Evolutionary conservation across 345 rosid species (phyloP).

Genomic region (Aquilaria sinensis): DNA sequence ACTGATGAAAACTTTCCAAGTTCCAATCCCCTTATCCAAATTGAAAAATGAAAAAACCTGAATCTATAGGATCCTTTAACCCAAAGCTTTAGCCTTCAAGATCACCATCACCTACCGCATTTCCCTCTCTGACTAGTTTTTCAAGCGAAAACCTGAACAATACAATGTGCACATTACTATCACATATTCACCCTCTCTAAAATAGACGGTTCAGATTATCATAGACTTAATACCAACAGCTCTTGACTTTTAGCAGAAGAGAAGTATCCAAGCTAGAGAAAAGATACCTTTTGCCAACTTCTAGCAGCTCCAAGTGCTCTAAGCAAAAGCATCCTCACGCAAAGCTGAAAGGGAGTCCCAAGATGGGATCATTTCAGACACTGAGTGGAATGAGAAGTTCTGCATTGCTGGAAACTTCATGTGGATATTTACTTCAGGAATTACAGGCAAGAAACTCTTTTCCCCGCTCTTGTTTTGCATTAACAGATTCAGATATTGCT

Average conservation of each 20-base stretch:
- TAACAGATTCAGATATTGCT: no score
- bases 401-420: slow-evolving; percentile 59
- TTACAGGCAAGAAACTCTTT: slow-evolving; percentile 55
- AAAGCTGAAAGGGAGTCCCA: slow-evolving; percentile 9
- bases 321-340: slow-evolving; percentile 2
- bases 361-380: slow-evolving; percentile 70
- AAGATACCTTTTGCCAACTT: slow-evolving; percentile 14
- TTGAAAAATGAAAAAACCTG: no score
- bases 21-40: slow-evolving; percentile 43
- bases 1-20: slow-evolving; percentile 64
- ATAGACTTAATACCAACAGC: slow-evolving; percentile 20
- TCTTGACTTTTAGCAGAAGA: slow-evolving; percentile 26
- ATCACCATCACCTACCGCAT: slow-evolving; percentile 54
- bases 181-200: slow-evolving; percentile 12
- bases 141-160: slow-evolving; percentile 50
- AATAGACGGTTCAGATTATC: slow-evolving; percentile 22
- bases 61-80: slow-evolving; percentile 34
- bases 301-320: slow-evolving; percentile 17
- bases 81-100: slow-evolving; percentile 78
- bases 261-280: slow-evolving; percentile 13
- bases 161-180: slow-evolving; percentile 14
- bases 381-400: slow-evolving; percentile 59
- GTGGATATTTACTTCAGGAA: slow-evolving; percentile 86
- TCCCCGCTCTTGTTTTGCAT: slow-evolving; percentile 6
- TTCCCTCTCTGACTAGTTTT: slow-evolving; percentile 60